Evolutionary conservation across 208 protist genomes (phyloP), one percentile per base, ranked within the genome.

Genomic region (Trypanosoma melophagium): DNA sequence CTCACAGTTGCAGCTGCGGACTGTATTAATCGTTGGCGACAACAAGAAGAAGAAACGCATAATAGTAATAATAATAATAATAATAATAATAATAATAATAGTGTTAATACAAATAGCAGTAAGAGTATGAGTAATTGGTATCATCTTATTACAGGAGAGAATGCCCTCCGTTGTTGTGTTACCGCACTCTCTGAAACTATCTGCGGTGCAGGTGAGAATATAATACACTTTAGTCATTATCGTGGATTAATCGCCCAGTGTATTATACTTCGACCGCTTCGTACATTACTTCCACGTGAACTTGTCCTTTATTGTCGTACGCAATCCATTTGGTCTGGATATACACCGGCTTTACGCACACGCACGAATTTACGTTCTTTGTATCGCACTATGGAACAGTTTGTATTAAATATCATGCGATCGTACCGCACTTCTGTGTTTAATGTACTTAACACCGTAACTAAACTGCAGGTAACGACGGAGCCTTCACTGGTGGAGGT

Each of bases 361-460:
- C 24, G 63, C 19, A 89, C 74, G 19, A 67, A 64, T 50, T 42
- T 79, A 19, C 80, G 69, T 0, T 92, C 87, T 9, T 59, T 92
- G 17, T 70, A 80, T 60, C 78, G 86, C 31, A 71, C 66, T 2
- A 55, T 96, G 17, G 87, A 96, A 76, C 21, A 65, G 3, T 96
- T 96, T 66, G 77, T 93, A 44, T 66, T 80, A 35, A 70, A 49
- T 1, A 79, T 89, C 60, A 69, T 83, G 21, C 7, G 38, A 0
- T 66, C 69, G 28, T 91, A 86, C 49, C 79, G 78, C 47, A 86
- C 90, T 2, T 84, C 81, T 53, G 61, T 92, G n/a, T 96, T 93
- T 63, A 96, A 96, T 60, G 77, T 93, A 40, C 60, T 96, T 12
- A 90, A 81, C 66, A 89, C 79, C 7, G 81, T 83, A 7, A 77